Base-by-base conservation (phyloP, 257 asterid species). In the Salvia hispanica region DNA sequence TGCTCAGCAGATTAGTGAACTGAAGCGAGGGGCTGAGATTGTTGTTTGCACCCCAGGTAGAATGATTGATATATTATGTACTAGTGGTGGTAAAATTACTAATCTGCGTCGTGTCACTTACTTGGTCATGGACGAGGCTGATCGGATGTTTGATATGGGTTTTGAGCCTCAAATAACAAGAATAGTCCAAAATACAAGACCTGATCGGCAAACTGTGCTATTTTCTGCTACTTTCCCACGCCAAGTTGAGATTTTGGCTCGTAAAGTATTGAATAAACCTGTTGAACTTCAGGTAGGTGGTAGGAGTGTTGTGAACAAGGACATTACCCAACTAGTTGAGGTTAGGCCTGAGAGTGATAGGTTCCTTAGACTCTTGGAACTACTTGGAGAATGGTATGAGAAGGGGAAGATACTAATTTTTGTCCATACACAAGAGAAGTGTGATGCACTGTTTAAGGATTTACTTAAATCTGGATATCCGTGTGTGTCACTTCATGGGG, bases 41-140 rank as follows among this genome's bases (percentile, higher is more conserved):
- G 96, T 91, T 67, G 97, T 91, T 61, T 91, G 97, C 79, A 91
- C 96, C 51, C 97, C 96, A 1, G 97, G 97, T 56, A 80, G 97
- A 78, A 88, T 91, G 97, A 91, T 91, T 64, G 97, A 91, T 73
- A 88, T 91, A 53, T 83, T 91, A 25, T 91, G 97, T 67, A 91
- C 97, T 31, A 91, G 97, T 68, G 81, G 84, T 58, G 96, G 97
- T 48, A 91, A 88, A 81, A 91, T 91, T 46, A 91, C 96, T 46
- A 91, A 91, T 78, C 81, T 91, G 62, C 93, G 97, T 1, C 92
- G 96, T 73, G 95, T 88, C 70, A 88, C 97, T 13, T 91, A 88
- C 77, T 81, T 91, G 82, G 96, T 91, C 80, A 83, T 91, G 95
- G 97, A 91, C 55, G 97, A 91, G 83, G 97, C 97, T 46, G 97